Base-by-base conservation (phyloP, 257 asterid species). In the Petrea volubilis region DNA sequence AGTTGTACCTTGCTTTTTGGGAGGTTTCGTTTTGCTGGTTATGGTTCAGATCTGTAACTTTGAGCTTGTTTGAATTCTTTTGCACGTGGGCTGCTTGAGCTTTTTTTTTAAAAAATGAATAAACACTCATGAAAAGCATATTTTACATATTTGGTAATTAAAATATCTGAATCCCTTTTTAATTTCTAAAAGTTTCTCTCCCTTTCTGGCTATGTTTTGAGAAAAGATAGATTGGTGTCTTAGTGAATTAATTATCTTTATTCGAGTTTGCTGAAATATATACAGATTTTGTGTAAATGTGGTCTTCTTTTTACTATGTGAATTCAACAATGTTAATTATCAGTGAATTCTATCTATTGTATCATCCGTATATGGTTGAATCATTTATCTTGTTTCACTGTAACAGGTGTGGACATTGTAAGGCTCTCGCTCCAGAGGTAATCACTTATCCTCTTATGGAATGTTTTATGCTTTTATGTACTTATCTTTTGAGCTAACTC, bases 361-460 rank as follows among this genome's bases (percentile, higher is more conserved):
- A 34, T 40, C 3, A 18, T 71, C n/a, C n/a, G 7, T 31, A 41
- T 75, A 43, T 72, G 33, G n/a, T 24, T 3, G 50, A 60, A 72
- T 12, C 23, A 43, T 71, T 55, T 66, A 47, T 41, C 51, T 27
- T 50, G 14, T 1, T 59, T 64, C 27, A 28, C 24, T 84, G 67
- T 51, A 43, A 76, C 88, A 94, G 98, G 98, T 94, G 98, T 78
- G 99, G 99, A 1, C 97, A 89, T 64, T 94, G 99, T 71, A 78
- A 91, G 85, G 65, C 86, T 46, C 97, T 94, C 33, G 98, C 96
- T 28, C 99, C 99, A 4, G 99, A 94, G 98, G 98, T 94, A 79
- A 64, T 8, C 34, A 34, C 49, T 60, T 52, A 18, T 49, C 40
- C n/a, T n/a, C n/a, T n/a, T n/a, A n/a, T n/a, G n/a, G n/a, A n/a